Evolutionary conservation across 176 grass and related monocot genomes (phyloP), one percentile per base, ranked within the genome.

Genomic region (Aegilops longissima): DNA sequence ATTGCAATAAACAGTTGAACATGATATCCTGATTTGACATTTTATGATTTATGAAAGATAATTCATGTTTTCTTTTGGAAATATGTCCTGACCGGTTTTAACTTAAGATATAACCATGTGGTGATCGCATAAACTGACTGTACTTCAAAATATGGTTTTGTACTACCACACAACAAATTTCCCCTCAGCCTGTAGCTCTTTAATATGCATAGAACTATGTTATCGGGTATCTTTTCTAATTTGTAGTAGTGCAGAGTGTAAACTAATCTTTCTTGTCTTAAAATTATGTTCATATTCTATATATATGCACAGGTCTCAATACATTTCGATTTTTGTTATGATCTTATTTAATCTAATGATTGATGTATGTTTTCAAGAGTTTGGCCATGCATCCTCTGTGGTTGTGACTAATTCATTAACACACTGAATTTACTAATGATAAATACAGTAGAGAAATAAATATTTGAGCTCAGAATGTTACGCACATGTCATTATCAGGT

Each of bases 21-120:
- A 21, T 77, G 73, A 8, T 77, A 77, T 77, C 51, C 45, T 52
- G 44, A 31, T 76, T 77, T 77, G 47, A 12, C 20, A 77, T 56
- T 33, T 77, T 54, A 4, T 8, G 49, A 12, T 56, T 80, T 80
- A 23, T 20, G 8, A 75, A 51, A 51, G 47, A 51, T 16, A 51
- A 51, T 14, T 16, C 47, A 80, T 65, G 18, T 80, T 85, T 25
- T 56, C 56, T 79, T 66, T 85, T 18, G 33, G 38, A 77, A 83
- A 70, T 79, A 59, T 58, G n/a, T 74, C 42, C 24, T 12, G 27
- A 68, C 9, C 68, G 30, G 10, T 58, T 89, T 84, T 84, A 80
- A 25, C 27, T 35, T 83, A 33, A 78, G 27, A 78, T n/a, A 27
- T 64, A 29, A 70, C 36, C 81, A 30, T 80, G 40, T 79, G 49